phyloP scores from a whole-genome alignment of 2,329 filamentous ascomycete genomes.

The Trichoderma sp. region DNA sequence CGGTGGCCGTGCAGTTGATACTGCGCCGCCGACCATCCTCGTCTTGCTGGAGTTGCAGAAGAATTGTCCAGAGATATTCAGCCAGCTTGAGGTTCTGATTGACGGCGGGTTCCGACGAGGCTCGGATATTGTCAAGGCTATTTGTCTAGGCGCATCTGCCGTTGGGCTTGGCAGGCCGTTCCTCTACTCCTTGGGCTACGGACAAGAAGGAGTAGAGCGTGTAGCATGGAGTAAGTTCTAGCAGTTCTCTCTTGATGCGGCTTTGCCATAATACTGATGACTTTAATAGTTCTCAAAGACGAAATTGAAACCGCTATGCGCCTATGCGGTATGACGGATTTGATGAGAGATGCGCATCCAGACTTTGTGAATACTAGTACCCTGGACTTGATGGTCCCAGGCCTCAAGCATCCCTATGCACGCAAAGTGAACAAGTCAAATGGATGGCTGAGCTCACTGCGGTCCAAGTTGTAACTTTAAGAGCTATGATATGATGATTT shows the following conservation, averaged over 20 bases:
- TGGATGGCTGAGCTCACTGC: slow-evolving; percentile 1
- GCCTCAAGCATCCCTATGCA: not conserved
- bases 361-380: slow-evolving; percentile 12
- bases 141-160: slow-evolving; percentile 9
- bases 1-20: slow-evolving; percentile 7
- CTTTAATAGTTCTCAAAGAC: not conserved
- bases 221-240: not conserved
- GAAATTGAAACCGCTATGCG: slow-evolving; percentile 15
- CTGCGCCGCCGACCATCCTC: slow-evolving; percentile 3
- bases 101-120: slow-evolving; percentile 12
- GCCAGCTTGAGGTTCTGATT: slow-evolving; percentile 7
- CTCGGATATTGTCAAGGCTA: slow-evolving; percentile 11
- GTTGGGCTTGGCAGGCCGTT: slow-evolving; percentile 12
- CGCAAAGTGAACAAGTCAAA: slow-evolving; percentile 2
- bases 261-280: not conserved
- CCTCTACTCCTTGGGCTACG: slow-evolving; percentile 2
- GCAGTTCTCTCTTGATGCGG: rapidly evolving
- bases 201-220: slow-evolving; percentile 10
- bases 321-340: slow-evolving; percentile 11
- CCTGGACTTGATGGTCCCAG: slow-evolving; percentile 10
- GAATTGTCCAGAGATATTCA: slow-evolving; percentile 8
- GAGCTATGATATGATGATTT: not conserved
- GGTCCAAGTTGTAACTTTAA: not conserved
- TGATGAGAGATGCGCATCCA: slow-evolving; percentile 12
- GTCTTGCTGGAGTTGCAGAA: slow-evolving; percentile 11